Conservation (phyloP, 164 flowering plant species). For the Umbellularia californica region DNA sequence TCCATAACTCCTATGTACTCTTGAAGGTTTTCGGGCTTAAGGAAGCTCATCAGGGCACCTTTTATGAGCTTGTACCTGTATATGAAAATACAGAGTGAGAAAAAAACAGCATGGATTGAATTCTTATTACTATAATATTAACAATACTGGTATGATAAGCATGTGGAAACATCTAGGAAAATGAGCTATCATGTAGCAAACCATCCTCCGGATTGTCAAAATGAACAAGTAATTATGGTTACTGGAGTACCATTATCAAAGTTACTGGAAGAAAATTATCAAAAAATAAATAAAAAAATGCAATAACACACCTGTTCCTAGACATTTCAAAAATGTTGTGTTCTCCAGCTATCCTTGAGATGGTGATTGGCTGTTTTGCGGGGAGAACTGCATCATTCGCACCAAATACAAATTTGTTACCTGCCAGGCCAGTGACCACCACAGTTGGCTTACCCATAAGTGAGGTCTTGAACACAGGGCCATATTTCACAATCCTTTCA, state of each 20-base stretch:
- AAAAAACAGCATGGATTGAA: neutral
- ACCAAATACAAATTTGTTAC: constrained; percentile 14
- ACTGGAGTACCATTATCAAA: neutral
- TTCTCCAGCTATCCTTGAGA: constrained; percentile 7
- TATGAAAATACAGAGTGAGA: neutral
- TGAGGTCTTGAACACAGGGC: constrained; percentile 20
- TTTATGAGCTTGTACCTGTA: constrained; percentile 9
- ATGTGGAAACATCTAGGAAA: neutral
- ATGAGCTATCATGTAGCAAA: neutral
- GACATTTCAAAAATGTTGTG: constrained; percentile 7
- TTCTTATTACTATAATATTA: neutral
- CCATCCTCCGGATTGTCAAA: neutral
- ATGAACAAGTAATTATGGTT: neutral
- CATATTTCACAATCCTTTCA: constrained; percentile 15
- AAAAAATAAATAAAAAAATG: neutral
- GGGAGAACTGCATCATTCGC: constrained; percentile 8
- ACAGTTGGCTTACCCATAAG: constrained; percentile 20
- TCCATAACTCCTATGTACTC: constrained; percentile 13
- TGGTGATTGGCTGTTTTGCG: constrained; percentile 10
- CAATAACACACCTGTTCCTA: constrained; percentile 5
- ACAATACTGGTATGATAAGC: too few relatives aligned
- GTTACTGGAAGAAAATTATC: neutral
- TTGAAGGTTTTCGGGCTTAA: constrained; percentile 24
- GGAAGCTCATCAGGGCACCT: constrained; percentile 17
- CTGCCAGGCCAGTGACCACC: constrained; percentile 18